These are phyloP conservation scores for Urtica urens DNA, from an alignment of 306 rosid species.

Conservation along the genomic window DNA sequence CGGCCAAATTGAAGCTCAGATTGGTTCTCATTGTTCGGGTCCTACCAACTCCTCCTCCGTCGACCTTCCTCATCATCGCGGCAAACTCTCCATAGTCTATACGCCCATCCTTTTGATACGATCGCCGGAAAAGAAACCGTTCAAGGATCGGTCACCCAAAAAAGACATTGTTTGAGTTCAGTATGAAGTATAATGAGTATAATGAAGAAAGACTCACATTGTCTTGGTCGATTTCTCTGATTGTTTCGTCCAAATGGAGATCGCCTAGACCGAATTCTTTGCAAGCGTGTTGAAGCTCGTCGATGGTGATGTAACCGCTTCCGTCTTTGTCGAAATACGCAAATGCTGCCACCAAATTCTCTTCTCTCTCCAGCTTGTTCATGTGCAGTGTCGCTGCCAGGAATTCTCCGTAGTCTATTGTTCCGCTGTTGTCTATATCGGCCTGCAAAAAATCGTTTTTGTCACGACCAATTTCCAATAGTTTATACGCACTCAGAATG, in stretches of 20 bases:
- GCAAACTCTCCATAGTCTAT: constrained; percentile 80
- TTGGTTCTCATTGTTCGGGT: constrained; percentile 57
- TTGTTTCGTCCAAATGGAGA: constrained; percentile 34
- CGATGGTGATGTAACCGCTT: constrained; percentile 41
- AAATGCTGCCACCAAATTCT: constrained; percentile 33
- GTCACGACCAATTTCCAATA: too few relatives aligned
- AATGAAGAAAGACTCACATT: constrained; percentile 17
- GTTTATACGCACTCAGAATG: too few relatives aligned
- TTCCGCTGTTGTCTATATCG: constrained; percentile 38
- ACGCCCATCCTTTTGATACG: constrained; percentile 93
- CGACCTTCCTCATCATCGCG: constrained; percentile 80
- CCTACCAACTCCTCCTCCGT: constrained; percentile 40
- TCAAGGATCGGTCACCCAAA: too few relatives aligned
- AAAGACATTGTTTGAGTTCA: not conserved
- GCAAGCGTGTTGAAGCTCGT: constrained; percentile 38
- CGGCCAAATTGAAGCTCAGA: constrained; percentile 64
- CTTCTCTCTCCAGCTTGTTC: constrained; percentile 41
- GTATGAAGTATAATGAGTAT: not conserved
- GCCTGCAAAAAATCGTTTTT: constrained; percentile 18
- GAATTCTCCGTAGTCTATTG: constrained; percentile 38
- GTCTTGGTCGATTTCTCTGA: constrained; percentile 37
- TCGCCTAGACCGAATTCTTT: constrained; percentile 38
- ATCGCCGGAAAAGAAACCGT: constrained; percentile 7
- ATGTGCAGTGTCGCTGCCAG: constrained; percentile 45
- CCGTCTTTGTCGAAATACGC: constrained; percentile 41